phyloP scores from a whole-genome alignment of 768 basidiomycete species.

The Podaxis rugospora region DNA sequence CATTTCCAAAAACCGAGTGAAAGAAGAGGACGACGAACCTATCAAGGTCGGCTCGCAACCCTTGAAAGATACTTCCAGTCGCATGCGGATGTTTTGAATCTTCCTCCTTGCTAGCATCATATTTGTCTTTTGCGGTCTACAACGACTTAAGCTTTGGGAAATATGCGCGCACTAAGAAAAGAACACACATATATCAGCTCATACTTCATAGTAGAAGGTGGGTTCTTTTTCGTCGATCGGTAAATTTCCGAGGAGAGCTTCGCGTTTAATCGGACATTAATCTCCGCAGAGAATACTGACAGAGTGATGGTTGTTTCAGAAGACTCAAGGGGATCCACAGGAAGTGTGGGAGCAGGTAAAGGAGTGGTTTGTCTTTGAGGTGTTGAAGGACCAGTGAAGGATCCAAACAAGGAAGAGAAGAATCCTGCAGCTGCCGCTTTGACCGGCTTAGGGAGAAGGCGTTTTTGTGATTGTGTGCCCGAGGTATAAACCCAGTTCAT shows the following conservation, averaged over 20 bases:
- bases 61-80: constrained; percentile 82
- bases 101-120: constrained; percentile 67
- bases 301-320: constrained; percentile 54
- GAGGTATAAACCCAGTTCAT: constrained; percentile 73
- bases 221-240: constrained; percentile 93
- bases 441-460: constrained; percentile 25
- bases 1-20: neutral
- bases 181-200: constrained; percentile 77
- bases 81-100: constrained; percentile 54
- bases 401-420: constrained; percentile 44
- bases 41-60: constrained; percentile 81
- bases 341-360: constrained; percentile 20
- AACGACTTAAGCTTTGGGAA: neutral
- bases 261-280: constrained; percentile 59
- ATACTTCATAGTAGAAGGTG: constrained; percentile 69
- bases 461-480: constrained; percentile 52
- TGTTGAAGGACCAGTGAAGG: constrained; percentile 30
- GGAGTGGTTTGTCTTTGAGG: constrained; percentile 33
- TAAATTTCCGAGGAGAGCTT: constrained; percentile 72
- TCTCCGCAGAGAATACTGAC: constrained; percentile 62
- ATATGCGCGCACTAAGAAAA: neutral
- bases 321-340: constrained; percentile 31
- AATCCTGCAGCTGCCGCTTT: constrained; percentile 35
- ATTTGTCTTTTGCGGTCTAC: constrained; percentile 76
- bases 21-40: constrained; percentile 42